Evolutionary conservation across 1,139 yeast species (phyloP).

Genomic region (Candida sanyaensis): DNA sequence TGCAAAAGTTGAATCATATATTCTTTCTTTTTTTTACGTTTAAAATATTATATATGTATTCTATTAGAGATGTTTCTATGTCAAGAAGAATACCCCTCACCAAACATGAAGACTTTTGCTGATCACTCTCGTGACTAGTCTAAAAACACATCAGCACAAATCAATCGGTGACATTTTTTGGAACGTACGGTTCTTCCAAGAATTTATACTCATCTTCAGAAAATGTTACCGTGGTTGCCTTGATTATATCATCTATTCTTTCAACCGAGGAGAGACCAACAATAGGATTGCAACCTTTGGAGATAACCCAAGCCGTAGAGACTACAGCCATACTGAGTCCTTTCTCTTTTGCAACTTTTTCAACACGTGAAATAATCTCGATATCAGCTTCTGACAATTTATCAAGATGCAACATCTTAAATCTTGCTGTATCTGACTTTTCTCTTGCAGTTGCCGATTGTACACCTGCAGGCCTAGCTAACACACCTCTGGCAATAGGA

Average conservation of each 20-base stretch:
- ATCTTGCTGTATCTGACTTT: constrained; percentile 10
- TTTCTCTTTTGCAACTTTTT: constrained; percentile 48
- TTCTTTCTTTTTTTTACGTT: too few relatives aligned
- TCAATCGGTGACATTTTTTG: constrained; percentile 8
- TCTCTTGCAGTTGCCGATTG: constrained; percentile 10
- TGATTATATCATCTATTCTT: constrained; percentile 55
- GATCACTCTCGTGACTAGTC: background rate
- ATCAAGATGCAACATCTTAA: constrained; percentile 11
- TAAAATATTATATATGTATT: too few relatives aligned
- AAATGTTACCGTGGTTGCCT: constrained; percentile 42
- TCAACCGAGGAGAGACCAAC: constrained; percentile 53
- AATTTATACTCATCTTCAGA: constrained; percentile 45
- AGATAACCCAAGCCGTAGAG: constrained; percentile 56
- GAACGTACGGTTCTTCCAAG: constrained; percentile 51
- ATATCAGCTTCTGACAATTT: constrained; percentile 22
- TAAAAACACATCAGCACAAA: background rate
- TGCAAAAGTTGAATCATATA: too few relatives aligned
- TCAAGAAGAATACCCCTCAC: background rate
- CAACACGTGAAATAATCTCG: constrained; percentile 52
- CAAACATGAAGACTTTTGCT: too few relatives aligned
- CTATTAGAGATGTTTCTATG: background rate
- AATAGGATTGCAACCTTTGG: constrained; percentile 55
- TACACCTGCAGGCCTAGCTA: constrained; percentile 38
- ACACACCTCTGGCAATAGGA: constrained; percentile 49
- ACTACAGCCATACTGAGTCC: constrained; percentile 55